Base-by-base conservation (phyloP, 148 eudicot genomes). In the Spergularia bocconei region DNA sequence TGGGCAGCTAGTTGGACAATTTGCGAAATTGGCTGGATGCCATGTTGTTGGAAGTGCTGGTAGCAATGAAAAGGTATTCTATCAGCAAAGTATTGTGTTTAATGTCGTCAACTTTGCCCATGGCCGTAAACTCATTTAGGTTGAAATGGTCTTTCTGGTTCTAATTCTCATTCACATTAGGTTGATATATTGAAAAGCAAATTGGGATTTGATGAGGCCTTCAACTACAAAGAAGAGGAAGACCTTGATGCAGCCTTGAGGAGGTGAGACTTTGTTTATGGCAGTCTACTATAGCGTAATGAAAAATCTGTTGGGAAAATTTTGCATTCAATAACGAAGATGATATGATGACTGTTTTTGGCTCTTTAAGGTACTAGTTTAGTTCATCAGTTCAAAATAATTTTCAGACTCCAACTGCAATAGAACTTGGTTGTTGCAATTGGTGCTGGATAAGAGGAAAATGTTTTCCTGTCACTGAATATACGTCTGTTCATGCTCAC, bases 31-130 rank as follows among this genome's bases (percentile, higher is more conserved):
- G 83, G 6, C 63, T 17, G 86, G 86, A 4, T 87, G 90, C 54
- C 83, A 85, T 77, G 88, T 87, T 77, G 90, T 87, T 75, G 90
- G 88, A 9, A 87, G 86, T 79, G 86, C 86, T 13, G 86, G 90
- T 14, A 85, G 67, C 75, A 70, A 87, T 67, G 84, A 85, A 15
- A 87, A 87, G 88, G 87, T 87, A 77, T 8, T 13, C 20, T 6
- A 39, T 1, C 66, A 44, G 5, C 11, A n/a, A n/a, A n/a, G n/a
- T n/a, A n/a, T 19, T n/a, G 2, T 19, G 62, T 58, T 7, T 58
- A 20, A 58, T 58, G 19, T 7, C n/a, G 12, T 4, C n/a, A 6
- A 6, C 2, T 5, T 6, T 29, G 48, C 10, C 48, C 25, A 1
- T 19, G 11, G 1, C 62, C 19, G 25, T 19, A 59, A 1, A 44